phyloP scores from a whole-genome alignment of 805 yeast genomes.

The Sugiyamaella chiloensis region DNA sequence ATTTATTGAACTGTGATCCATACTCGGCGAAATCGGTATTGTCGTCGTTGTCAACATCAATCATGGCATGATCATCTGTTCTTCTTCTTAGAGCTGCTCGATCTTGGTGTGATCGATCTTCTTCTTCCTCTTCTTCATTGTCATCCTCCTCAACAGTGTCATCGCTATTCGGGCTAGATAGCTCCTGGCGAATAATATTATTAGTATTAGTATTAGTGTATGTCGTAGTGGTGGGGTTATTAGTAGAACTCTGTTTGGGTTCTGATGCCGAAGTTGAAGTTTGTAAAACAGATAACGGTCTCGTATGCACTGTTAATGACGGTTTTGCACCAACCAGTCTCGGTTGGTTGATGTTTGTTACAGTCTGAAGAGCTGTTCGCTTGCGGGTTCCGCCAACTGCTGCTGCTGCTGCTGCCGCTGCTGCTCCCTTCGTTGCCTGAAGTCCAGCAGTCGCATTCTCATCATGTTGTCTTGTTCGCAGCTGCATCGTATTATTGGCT shows the following conservation, averaged over 20 bases:
- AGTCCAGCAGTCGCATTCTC: not conserved
- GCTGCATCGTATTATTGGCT: no score
- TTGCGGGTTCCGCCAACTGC: conserved; percentile 6
- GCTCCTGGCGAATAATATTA: not conserved
- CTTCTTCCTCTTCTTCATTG: conserved; percentile 13
- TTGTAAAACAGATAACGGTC: not conserved
- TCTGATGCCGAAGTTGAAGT: not conserved
- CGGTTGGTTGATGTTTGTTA: conserved; percentile 14
- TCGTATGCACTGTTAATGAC: not conserved
- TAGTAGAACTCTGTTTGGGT: not conserved
- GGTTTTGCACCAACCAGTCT: not conserved
- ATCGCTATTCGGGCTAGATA: conserved; percentile 12
- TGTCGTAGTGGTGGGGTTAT: not conserved
- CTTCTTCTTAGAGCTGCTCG: not conserved
- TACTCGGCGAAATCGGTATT: not conserved
- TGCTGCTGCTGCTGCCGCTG: conserved; percentile 3
- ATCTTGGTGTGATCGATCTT: not conserved
- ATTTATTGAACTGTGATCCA: not conserved
- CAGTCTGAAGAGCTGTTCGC: conserved; percentile 20
- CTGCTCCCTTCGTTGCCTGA: not conserved
- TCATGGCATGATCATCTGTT: not conserved
- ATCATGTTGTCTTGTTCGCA: conserved; percentile 1
- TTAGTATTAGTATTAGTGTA: not conserved
- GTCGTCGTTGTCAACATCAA: conserved; percentile 6
- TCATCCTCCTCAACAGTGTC: conserved; percentile 21